Evolutionary conservation across 139 green algal species (phyloP), one percentile per base, ranked within the genome.

Genomic region (Chlamydomonas eustigma): DNA sequence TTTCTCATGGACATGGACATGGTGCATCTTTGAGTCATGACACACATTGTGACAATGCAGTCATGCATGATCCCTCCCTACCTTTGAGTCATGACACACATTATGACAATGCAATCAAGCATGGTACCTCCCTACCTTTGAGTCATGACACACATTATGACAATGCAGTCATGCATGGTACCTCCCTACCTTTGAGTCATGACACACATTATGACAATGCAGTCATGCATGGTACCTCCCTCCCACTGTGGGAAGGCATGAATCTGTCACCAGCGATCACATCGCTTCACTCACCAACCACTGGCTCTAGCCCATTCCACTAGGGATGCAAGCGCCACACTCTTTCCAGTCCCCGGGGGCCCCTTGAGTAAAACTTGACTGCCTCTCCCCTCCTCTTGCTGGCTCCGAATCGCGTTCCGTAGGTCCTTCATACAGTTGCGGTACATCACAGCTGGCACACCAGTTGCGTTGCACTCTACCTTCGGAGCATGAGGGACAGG

Each of bases 341-440:
- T 87, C 73, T 92, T 92, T 72, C 89, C 89, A 28, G 44, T 68
- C 33, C 90, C 89, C 1, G 51, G 30, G 5, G 51, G 72, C 28
- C 72, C 72, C 33, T 35, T 31, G 34, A 77, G 63, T n/a, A 85
- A 66, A n/a, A 84, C 25, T 2, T 28, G 8, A 28, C 6, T 35
- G 12, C 52, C 52, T n/a, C n/a, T n/a, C n/a, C n/a, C n/a, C n/a
- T n/a, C n/a, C n/a, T n/a, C n/a, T n/a, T n/a, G n/a, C 6, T 22
- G 6, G 6, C 34, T 8, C 6, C 22, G 52, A 4, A 68, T 31
- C 12, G 22, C 12, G 12, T 4, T 28, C 52, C 52, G 6, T 28
- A 68, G 52, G 52, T 8, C 52, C 6, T 68, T 6, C 52, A 68
- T 68, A 28, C 52, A 33, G 12, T 68, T 4, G n/a, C 52, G 52